Evolutionary conservation across 2,329 filamentous ascomycete genomes (phyloP).

Genomic region (Alternaria consortialis): DNA sequence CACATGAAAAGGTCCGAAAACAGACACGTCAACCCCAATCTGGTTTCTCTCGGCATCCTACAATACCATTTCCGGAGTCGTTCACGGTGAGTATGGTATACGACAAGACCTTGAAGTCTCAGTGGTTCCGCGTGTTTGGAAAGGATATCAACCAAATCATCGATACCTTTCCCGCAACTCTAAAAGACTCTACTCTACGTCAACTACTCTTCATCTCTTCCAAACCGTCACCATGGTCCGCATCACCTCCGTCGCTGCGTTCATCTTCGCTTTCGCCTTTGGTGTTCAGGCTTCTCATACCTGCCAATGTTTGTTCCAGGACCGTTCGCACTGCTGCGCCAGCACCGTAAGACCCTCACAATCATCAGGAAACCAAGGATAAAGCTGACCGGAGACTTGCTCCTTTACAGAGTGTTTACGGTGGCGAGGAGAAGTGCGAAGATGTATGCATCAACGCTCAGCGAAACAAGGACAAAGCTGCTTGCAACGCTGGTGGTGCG

Average conservation of each 20-base stretch:
- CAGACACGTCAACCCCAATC: background rate
- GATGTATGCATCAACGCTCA: background rate
- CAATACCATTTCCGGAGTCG: background rate
- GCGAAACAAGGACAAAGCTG: background rate
- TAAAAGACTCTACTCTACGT: background rate
- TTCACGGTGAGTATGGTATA: background rate
- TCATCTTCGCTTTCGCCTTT: background rate
- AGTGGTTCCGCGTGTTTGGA: background rate
- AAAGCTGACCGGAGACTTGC: background rate
- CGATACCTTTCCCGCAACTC: background rate
- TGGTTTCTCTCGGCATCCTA: background rate
- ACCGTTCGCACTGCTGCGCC: background rate
- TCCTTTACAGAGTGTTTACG: background rate
- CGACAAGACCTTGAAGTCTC: background rate
- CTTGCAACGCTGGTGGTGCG: background rate
- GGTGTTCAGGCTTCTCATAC: slow-evolving; percentile 2
- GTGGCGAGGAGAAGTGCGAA: background rate
- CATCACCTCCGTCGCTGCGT: background rate
- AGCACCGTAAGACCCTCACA: background rate
- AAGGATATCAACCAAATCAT: background rate
- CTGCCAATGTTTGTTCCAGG: background rate
- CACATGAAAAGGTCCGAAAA: background rate
- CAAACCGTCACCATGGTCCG: background rate
- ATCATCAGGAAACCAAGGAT: background rate
- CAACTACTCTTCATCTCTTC: background rate